Evolutionary conservation across 192 early-diverging fungal species (phyloP).

Genomic region (Anaeromyces robustus): DNA sequence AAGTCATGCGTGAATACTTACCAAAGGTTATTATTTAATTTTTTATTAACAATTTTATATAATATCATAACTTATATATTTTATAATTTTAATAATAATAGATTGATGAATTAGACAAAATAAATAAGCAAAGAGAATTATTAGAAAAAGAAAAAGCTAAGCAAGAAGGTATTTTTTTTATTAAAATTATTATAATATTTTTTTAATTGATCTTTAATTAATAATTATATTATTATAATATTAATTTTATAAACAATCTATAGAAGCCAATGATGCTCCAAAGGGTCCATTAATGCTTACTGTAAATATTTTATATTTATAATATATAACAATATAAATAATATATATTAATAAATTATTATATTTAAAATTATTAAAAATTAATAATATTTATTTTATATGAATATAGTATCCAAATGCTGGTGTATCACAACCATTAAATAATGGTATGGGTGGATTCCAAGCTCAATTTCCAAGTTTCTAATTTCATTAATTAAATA

Average conservation of each 20-base stretch:
- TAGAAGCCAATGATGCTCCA: neutral
- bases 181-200: too few species aligned
- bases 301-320: neutral
- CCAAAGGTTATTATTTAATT: constrained; percentile 30
- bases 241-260: too few species aligned
- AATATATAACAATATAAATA: too few species aligned
- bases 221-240: neutral
- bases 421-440: neutral
- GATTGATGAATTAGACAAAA: neutral
- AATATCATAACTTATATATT: too few species aligned
- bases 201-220: too few species aligned
- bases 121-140: neutral
- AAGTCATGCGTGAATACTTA: constrained; percentile 73
- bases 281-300: neutral
- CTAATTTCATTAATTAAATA: neutral
- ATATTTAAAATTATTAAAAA: too few species aligned
- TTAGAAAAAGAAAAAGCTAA: neutral
- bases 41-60: too few species aligned
- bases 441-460: neutral
- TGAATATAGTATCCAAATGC: neutral
- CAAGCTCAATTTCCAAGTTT: neutral
- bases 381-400: too few species aligned
- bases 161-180: neutral
- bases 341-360: too few species aligned
- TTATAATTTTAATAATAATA: neutral